Conservation (phyloP, 768 basidiomycete species). For the Agrocybe chaxingu region DNA sequence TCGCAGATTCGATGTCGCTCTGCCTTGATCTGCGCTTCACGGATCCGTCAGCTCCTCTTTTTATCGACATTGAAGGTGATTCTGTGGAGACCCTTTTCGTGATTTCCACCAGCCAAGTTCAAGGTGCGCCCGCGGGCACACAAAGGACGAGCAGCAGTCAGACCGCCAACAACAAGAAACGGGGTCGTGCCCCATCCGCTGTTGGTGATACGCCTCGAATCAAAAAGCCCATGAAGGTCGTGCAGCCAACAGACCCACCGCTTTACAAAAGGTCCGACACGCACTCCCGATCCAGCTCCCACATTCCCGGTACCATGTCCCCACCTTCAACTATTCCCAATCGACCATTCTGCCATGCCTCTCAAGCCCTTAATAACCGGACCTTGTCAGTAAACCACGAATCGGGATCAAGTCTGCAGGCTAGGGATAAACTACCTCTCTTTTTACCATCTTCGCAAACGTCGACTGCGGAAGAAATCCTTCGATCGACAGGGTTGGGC, state of each 20-base stretch:
- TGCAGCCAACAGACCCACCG: conserved; percentile 29
- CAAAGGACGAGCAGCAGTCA: conserved; percentile 17
- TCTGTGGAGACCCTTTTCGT: conserved; percentile 66
- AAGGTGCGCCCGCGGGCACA: conserved; percentile 24
- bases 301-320: conserved; percentile 34
- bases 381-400: background rate
- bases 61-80: conserved; percentile 73
- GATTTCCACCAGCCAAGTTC: conserved; percentile 71
- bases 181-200: conserved; percentile 39
- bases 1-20: conserved; percentile 68
- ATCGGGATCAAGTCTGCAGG: conserved; percentile 18
- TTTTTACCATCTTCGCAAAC: conserved; percentile 58
- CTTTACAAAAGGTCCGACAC: conserved; percentile 6
- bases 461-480: conserved; percentile 48
- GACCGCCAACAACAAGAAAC: conserved; percentile 32
- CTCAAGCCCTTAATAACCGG: background rate
- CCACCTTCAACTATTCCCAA: conserved; percentile 30
- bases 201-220: conserved; percentile 35
- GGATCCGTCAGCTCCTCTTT: conserved; percentile 69
- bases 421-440: conserved; percentile 32
- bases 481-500: conserved; percentile 62
- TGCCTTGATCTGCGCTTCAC: conserved; percentile 74
- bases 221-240: conserved; percentile 55
- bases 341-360: conserved; percentile 6
- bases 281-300: conserved; percentile 21